These are phyloP conservation scores for Russula olivacea DNA, from an alignment of 768 basidiomycete species.

Conservation along the genomic window DNA sequence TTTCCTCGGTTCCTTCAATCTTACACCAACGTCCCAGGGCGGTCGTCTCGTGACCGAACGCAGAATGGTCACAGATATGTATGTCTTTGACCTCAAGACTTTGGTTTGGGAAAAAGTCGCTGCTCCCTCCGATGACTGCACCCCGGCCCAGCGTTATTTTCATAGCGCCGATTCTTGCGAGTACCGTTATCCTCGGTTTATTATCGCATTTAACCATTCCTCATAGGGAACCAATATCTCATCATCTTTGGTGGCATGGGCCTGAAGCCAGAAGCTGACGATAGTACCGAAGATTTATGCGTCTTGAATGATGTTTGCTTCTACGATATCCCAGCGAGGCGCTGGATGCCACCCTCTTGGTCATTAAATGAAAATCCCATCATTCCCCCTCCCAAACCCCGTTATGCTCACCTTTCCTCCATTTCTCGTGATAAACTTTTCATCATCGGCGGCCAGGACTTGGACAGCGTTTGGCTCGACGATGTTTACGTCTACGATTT, in stretches of 20 bases:
- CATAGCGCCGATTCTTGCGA: constrained; percentile 85
- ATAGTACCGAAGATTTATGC: constrained; percentile 70
- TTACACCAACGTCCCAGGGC: constrained; percentile 45
- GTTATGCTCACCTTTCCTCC: constrained; percentile 92
- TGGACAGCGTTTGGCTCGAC: constrained; percentile 89
- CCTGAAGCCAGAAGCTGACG: constrained; percentile 58
- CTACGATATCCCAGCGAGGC: constrained; percentile 65
- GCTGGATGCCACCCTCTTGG: constrained; percentile 58
- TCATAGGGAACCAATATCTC: constrained; percentile 77
- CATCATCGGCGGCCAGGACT: constrained; percentile 93
- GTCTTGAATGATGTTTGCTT: constrained; percentile 93
- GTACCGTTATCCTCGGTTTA: constrained; percentile 26
- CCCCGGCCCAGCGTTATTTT: constrained; percentile 87
- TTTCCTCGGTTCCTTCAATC: neutral
- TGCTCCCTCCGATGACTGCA: constrained; percentile 55
- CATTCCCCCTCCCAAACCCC: constrained; percentile 63
- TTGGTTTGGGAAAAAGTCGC: constrained; percentile 73
- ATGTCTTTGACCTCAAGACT: constrained; percentile 78
- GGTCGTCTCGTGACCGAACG: constrained; percentile 83
- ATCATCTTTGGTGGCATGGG: constrained; percentile 97
- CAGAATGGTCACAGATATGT: constrained; percentile 86
- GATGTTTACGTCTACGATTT: constrained; percentile 90
- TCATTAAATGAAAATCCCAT: constrained; percentile 38
- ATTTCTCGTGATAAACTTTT: constrained; percentile 79
- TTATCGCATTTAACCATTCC: constrained; percentile 14